A percentile compares a stretch with the other conserved stretches of the same genome.
Evolutionary conservation across 2,329 filamentous ascomycete species (phyloP).

Genomic region (Alternaria consortialis): DNA sequence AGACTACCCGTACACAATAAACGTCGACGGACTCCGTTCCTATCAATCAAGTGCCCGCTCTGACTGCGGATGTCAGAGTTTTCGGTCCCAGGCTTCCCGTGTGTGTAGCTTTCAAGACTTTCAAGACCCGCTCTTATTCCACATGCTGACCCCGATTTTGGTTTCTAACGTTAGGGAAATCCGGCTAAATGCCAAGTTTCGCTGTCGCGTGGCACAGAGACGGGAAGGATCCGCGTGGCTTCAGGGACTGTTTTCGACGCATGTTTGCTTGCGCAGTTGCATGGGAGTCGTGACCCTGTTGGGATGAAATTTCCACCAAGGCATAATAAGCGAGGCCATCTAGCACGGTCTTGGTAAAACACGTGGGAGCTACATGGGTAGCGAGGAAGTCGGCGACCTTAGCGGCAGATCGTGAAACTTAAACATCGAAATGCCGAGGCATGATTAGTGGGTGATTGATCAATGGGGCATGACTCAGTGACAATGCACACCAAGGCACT

Average conservation of each 20-base stretch:
- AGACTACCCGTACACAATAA: constrained; percentile 1
- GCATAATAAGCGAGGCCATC: constrained; percentile 8
- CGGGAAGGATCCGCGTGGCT: constrained; percentile 18
- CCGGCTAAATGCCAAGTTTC: constrained; percentile 4
- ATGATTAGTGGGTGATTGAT: neutral
- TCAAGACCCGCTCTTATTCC: neutral
- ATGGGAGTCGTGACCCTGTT: constrained; percentile 12
- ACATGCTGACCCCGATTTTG: constrained; percentile 1
- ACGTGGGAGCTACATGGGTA: constrained; percentile 18
- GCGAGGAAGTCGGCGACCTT: constrained; percentile 16
- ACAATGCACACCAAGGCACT: constrained; percentile 1
- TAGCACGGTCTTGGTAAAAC: constrained; percentile 13
- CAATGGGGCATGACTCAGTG: neutral
- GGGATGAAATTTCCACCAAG: constrained; percentile 12
- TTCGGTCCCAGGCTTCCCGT: constrained; percentile 3
- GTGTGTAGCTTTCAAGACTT: neutral
- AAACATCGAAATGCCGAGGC: constrained; percentile 14
- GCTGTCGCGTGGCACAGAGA: constrained; percentile 16
- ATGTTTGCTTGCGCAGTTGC: constrained; percentile 2
- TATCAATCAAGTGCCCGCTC: neutral
- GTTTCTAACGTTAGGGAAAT: neutral
- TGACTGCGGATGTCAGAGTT: constrained; percentile 6
- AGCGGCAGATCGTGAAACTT: constrained; percentile 19
- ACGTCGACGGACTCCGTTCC: neutral
- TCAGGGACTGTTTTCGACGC: constrained; percentile 6